phyloP scores from a whole-genome alignment of 768 basidiomycete genomes.

The Amanita phalloides region DNA sequence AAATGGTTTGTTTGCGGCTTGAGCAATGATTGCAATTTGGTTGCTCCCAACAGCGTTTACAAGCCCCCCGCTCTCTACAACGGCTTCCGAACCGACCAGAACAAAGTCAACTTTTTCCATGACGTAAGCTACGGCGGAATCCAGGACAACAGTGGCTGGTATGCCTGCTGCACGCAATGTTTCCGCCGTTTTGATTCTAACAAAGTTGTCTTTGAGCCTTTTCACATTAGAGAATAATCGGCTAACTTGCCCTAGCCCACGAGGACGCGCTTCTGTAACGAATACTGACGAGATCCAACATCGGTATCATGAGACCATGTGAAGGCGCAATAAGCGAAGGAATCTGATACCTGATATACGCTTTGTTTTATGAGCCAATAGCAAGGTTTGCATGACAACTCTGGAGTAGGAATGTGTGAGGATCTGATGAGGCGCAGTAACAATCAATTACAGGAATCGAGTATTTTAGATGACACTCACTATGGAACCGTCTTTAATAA shows the following conservation, averaged over 20 bases:
- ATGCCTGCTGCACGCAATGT: constrained; percentile 82
- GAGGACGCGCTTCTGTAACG: constrained; percentile 92
- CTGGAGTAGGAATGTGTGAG: constrained; percentile 95
- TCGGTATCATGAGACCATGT: constrained; percentile 11
- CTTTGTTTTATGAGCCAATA: constrained; percentile 85
- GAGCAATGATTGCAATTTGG: constrained; percentile 94
- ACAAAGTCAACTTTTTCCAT: constrained; percentile 96
- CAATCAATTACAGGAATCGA: constrained; percentile 3
- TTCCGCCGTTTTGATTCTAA: constrained; percentile 85
- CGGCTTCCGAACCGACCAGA: constrained; percentile 94
- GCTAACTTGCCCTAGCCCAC: constrained; percentile 66
- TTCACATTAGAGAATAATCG: constrained; percentile 9
- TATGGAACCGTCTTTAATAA: constrained; percentile 92
- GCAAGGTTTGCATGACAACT: constrained; percentile 87
- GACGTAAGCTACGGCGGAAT: constrained; percentile 93
- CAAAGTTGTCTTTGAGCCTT: constrained; percentile 10
- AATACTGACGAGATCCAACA: constrained; percentile 46
- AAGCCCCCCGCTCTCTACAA: constrained; percentile 91
- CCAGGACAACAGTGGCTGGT: constrained; percentile 89
- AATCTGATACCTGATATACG: constrained; percentile 82
- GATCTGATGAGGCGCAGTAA: constrained; percentile 45
- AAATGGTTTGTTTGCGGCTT: constrained; percentile 90
- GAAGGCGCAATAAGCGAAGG: constrained; percentile 4
- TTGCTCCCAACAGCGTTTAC: constrained; percentile 92
- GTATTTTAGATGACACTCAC: constrained; percentile 26